Percentiles rank a stretch among this genome's conserved stretches.
Conservation (phyloP, 1,139 yeast genomes). For the Pichia sp. region DNA sequence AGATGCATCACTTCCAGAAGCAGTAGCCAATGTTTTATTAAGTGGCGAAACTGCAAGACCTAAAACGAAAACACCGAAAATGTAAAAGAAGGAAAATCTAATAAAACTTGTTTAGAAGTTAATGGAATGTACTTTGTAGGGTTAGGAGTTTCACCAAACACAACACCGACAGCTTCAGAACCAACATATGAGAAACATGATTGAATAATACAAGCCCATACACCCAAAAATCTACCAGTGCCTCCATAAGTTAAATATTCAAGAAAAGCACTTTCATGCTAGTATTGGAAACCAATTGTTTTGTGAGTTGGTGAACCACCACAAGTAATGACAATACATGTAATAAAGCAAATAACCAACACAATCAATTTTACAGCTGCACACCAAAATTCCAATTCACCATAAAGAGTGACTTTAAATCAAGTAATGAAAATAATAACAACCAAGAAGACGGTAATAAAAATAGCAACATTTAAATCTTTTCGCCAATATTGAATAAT, state of each 20-base stretch:
- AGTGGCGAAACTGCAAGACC: slow-evolving; percentile 38
- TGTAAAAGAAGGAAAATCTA: slow-evolving; percentile 58
- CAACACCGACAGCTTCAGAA: slow-evolving; percentile 35
- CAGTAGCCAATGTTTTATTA: slow-evolving; percentile 33
- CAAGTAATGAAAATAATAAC: slow-evolving; percentile 36
- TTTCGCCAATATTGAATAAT: slow-evolving; percentile 59
- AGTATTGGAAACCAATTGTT: slow-evolving; percentile 60
- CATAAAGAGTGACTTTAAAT: slow-evolving; percentile 45
- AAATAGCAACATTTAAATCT: slow-evolving; percentile 48
- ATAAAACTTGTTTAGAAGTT: slow-evolving; percentile 68
- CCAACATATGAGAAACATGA: slow-evolving; percentile 53
- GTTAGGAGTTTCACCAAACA: slow-evolving; percentile 41
- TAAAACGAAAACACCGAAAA: slow-evolving; percentile 38
- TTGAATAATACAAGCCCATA: slow-evolving; percentile 26
- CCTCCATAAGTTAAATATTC: slow-evolving; percentile 17
- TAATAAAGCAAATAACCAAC: slow-evolving; percentile 45
- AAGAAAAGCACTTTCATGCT: slow-evolving; percentile 33
- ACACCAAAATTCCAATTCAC: slow-evolving; percentile 67
- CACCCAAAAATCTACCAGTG: slow-evolving; percentile 34
- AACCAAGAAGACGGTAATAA: slow-evolving; percentile 51
- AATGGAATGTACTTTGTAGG: slow-evolving; percentile 55
- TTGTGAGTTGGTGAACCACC: slow-evolving; percentile 60
- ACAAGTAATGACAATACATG: slow-evolving; percentile 44
- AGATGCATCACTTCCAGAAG: slow-evolving; percentile 40
- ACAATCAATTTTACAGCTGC: slow-evolving; percentile 54